Conservation (phyloP, 1,139 yeast genomes). For the Magnusiomyces ingens region DNA sequence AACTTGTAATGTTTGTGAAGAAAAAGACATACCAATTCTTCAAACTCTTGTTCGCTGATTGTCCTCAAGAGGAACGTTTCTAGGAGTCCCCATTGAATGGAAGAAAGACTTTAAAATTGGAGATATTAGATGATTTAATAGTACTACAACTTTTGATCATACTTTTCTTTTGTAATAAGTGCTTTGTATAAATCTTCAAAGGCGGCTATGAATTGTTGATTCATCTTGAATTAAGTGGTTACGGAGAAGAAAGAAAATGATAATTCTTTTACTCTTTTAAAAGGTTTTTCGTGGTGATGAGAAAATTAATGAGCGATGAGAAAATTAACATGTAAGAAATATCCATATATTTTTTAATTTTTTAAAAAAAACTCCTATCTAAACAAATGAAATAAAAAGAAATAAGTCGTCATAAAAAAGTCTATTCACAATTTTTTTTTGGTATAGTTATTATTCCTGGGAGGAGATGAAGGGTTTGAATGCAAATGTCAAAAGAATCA, state of each 20-base stretch:
- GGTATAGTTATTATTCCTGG: too few species aligned
- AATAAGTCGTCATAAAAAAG: too few species aligned
- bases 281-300: too few species aligned
- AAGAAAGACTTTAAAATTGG: background rate
- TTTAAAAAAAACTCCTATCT: too few species aligned
- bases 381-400: too few species aligned
- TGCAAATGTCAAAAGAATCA: conserved; percentile 19
- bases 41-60: conserved; percentile 1
- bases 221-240: background rate
- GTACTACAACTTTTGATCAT: background rate
- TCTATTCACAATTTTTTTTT: too few species aligned
- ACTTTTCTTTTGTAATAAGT: background rate
- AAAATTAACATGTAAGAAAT: too few species aligned
- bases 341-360: too few species aligned
- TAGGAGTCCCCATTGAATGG: background rate
- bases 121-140: background rate
- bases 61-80: background rate
- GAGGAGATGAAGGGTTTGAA: background rate
- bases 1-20: background rate
- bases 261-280: too few species aligned
- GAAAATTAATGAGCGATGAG: too few species aligned
- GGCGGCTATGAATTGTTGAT: background rate
- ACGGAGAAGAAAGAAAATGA: too few species aligned
- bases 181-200: background rate
- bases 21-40: background rate